These are phyloP conservation scores for Albugo laibachii DNA, from an alignment of 352 stramenopile species.

Conservation along the genomic window DNA sequence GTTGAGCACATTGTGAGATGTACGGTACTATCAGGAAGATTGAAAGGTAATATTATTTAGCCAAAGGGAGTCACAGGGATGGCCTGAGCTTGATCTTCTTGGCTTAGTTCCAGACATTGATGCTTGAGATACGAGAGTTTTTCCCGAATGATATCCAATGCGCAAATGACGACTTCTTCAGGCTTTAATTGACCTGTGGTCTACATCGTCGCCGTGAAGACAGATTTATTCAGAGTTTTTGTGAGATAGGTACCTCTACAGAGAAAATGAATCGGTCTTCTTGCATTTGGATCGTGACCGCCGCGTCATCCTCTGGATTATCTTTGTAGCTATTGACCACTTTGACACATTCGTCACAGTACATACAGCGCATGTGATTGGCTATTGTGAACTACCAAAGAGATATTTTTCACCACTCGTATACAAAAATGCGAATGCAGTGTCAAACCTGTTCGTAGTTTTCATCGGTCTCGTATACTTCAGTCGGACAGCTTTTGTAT, in stretches of 20 bases:
- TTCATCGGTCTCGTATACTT: constrained; percentile 88
- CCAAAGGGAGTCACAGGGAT: constrained; percentile 67
- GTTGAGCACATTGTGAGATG: background rate
- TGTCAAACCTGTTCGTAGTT: constrained; percentile 55
- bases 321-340: constrained; percentile 86
- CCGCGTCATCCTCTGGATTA: constrained; percentile 88
- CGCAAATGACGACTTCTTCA: constrained; percentile 74
- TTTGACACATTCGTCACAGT: constrained; percentile 90
- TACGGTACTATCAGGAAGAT: background rate
- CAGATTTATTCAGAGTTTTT: background rate
- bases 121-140: constrained; percentile 75
- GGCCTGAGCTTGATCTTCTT: constrained; percentile 38
- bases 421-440: background rate
- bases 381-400: constrained; percentile 26
- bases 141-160: constrained; percentile 69
- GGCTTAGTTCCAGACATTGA: constrained; percentile 67
- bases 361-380: constrained; percentile 80
- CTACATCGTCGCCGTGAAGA: constrained; percentile 9
- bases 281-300: constrained; percentile 74
- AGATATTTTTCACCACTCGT: constrained; percentile 26
- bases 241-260: constrained; percentile 58
- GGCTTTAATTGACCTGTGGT: constrained; percentile 70
- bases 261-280: constrained; percentile 93
- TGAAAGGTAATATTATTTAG: constrained; percentile 12
- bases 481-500: constrained; percentile 87